Evolutionary conservation across 2,329 filamentous ascomycete species (phyloP), one percentile per base, ranked within the genome.

Genomic region (Trichoderma endophyticum): DNA sequence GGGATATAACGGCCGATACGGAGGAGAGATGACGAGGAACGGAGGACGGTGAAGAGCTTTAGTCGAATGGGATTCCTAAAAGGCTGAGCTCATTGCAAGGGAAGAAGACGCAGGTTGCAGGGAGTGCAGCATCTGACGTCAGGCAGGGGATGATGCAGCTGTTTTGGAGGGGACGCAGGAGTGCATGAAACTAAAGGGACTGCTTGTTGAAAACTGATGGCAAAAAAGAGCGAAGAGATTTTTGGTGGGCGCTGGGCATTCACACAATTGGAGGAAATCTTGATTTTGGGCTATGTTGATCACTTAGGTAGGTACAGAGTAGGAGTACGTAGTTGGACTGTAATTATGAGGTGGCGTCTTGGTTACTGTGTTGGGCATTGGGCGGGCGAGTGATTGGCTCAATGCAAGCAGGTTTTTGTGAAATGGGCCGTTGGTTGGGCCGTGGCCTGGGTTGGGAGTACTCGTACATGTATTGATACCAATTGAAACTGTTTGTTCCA

Each of bases 101-200:
- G n/a, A n/a, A n/a, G n/a, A n/a, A n/a, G n/a, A 32, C 6, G 56
- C 28, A 12, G 3, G 28, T 0, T 32, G 54, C 26, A 57, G 26
- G 54, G 54, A 57, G 54, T 51, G 43, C 43, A 21, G 51, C 15
- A 32, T 48, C 36, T 68, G 65, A 68, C 65, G 65, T 68, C 65
- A 60, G 30, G 65, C 36, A 39, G 51, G 14, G 21, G 15, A 57
- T 6, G 7, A 11, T 60, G 54, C 34, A 14, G 65, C 14, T 43
- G 15, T 1, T 43, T 43, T 43, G 39, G 39, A 43, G 39, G 18
- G 54, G 21, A 70, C 36, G 66, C 66, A 70, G 66, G 66, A 62
- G 66, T 62, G 66, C 66, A 70, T 70, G 66, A 62, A 18, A 28
- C 56, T 36, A 36, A 26, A 36, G 28, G 56, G 28, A 57, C 28